A percentile compares a stretch with the other conserved stretches of the same genome.
Conservation (phyloP, 352 stramenopile genomes). For the Pythium dissimile region DNA sequence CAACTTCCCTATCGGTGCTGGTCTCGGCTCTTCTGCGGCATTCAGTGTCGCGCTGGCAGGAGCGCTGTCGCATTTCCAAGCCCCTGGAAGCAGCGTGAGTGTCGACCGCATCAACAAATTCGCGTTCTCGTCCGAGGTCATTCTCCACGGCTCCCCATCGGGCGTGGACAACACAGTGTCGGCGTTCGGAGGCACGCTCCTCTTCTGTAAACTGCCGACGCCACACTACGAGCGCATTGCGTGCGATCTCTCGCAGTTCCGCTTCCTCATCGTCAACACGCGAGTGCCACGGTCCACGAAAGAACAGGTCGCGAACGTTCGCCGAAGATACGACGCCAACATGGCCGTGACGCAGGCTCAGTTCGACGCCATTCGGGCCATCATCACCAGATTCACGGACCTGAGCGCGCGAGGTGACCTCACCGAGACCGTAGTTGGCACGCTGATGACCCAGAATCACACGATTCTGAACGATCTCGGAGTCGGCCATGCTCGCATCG, state of each 20-base stretch:
- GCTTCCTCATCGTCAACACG: constrained; percentile 90
- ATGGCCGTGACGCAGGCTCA: constrained; percentile 33
- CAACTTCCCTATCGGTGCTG: constrained; percentile 80
- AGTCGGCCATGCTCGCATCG: constrained; percentile 83
- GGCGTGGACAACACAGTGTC: constrained; percentile 92
- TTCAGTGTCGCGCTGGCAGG: constrained; percentile 85
- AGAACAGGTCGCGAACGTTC: constrained; percentile 77
- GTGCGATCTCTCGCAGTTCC: constrained; percentile 60
- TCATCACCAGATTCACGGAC: constrained; percentile 62
- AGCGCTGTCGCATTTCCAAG: constrained; percentile 37
- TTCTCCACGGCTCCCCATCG: constrained; percentile 89
- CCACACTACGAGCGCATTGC: constrained; percentile 43
- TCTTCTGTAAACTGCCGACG: constrained; percentile 61
- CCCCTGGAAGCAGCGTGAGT: constrained; percentile 1
- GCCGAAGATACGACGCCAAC: constrained; percentile 55
- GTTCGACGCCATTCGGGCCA: constrained; percentile 79
- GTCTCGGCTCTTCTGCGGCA: constrained; percentile 89
- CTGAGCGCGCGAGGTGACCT: constrained; percentile 35
- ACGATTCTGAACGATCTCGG: constrained; percentile 68
- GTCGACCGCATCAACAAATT: constrained; percentile 78
- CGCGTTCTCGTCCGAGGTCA: constrained; percentile 84
- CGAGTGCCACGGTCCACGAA: constrained; percentile 87
- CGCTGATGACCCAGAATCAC: constrained; percentile 74
- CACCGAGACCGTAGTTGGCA: constrained; percentile 37
- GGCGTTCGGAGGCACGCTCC: constrained; percentile 81